phyloP scores from a whole-genome alignment of 495 filamentous ascomycete genomes.

The Aspergillus funiculosus region DNA sequence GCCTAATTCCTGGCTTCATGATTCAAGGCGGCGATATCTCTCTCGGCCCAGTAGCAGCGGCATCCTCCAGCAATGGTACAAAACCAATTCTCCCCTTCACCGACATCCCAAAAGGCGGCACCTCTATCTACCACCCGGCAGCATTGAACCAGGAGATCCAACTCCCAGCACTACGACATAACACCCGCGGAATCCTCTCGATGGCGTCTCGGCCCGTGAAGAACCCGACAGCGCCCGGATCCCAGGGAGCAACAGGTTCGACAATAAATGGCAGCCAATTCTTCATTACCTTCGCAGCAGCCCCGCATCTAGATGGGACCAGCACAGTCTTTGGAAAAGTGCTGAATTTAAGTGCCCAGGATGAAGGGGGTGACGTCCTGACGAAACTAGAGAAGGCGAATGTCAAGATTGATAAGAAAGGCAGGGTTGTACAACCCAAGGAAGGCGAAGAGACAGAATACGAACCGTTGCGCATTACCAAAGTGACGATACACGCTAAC shows the following conservation, averaged over 20 bases:
- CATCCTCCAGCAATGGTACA: constrained; percentile 27
- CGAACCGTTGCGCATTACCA: constrained; percentile 60
- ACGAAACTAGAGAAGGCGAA: constrained; percentile 69
- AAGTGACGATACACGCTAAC: constrained; percentile 88
- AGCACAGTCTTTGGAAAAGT: constrained; percentile 93
- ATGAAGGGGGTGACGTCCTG: constrained; percentile 44
- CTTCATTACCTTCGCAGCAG: constrained; percentile 79
- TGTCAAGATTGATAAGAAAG: constrained; percentile 84
- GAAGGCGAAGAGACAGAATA: constrained; percentile 33
- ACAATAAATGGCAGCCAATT: constrained; percentile 93
- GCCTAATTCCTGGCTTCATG: constrained; percentile 86
- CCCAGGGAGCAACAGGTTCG: constrained; percentile 47
- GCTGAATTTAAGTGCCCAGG: constrained; percentile 40
- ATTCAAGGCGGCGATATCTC: constrained; percentile 81
- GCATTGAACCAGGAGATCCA: constrained; percentile 91
- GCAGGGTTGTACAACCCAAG: constrained; percentile 58
- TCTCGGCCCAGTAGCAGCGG: constrained; percentile 47
- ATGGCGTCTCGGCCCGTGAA: constrained; percentile 84
- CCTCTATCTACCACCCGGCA: constrained; percentile 71
- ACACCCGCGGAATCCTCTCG: constrained; percentile 75
- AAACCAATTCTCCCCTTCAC: constrained; percentile 41
- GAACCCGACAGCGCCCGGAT: constrained; percentile 44
- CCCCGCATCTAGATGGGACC: constrained; percentile 87
- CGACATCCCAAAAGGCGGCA: constrained; percentile 66
- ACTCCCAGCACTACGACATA: constrained; percentile 70